Evolutionary conservation across 2,329 filamentous ascomycete genomes (phyloP).

Genomic region (Penicillium sp.): DNA sequence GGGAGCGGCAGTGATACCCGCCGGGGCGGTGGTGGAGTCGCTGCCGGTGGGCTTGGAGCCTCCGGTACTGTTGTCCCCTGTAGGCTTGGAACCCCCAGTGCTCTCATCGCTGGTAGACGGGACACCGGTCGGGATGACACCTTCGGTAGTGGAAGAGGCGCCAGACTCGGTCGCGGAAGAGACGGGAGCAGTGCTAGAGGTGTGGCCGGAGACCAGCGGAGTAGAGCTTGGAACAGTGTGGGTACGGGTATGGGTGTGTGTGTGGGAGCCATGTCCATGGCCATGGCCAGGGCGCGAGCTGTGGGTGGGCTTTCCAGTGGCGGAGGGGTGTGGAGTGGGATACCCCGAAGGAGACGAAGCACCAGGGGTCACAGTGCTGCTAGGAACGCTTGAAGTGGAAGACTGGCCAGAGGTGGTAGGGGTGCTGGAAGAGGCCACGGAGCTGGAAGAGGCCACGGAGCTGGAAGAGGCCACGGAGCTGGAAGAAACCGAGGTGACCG

Average conservation of each 20-base stretch:
- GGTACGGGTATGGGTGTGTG: not conserved
- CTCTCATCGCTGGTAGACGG: not conserved
- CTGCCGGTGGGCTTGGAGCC: constrained; percentile 6
- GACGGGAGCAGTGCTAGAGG: not conserved
- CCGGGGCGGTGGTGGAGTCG: constrained; percentile 4
- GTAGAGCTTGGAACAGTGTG: constrained; percentile 4
- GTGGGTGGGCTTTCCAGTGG: constrained; percentile 1
- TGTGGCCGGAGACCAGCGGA: not conserved
- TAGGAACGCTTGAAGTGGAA: not conserved
- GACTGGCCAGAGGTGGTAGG: not conserved
- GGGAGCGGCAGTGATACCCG: constrained; percentile 5
- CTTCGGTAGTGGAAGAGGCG: not conserved
- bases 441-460: not conserved
- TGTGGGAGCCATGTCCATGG: not conserved
- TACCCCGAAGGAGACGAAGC: constrained; percentile 3
- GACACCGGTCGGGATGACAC: not conserved
- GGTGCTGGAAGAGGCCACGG: not conserved
- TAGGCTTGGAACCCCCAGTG: not conserved
- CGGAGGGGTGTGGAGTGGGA: not conserved
- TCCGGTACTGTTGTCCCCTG: not conserved
- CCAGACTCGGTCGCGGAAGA: constrained; percentile 1
- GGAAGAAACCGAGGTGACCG: constrained; percentile 3
- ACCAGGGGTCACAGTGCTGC: not conserved
- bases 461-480: not conserved
- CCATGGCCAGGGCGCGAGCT: constrained; percentile 2